Evolutionary conservation across 106 monocot genomes (phyloP).

Genomic region (Dioscorea zingiberensis): DNA sequence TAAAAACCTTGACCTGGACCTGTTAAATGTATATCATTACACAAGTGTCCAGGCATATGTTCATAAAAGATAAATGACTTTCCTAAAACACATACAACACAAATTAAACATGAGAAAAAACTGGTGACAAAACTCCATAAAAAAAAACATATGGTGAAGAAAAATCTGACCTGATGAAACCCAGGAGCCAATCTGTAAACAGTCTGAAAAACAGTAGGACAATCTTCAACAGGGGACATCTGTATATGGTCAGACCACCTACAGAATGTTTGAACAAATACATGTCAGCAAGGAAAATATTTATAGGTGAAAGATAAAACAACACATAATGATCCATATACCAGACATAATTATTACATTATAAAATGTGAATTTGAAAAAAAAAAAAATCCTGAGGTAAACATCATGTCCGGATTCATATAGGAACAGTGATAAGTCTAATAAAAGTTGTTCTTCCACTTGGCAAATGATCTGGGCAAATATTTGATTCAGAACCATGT

Average conservation of each 20-base stretch:
- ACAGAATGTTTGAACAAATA: slow-evolving; percentile 6
- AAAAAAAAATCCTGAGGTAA: neutral
- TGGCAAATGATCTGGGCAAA: too few species aligned
- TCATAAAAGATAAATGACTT: too few species aligned
- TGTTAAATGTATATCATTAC: too few species aligned
- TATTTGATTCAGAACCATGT: too few species aligned
- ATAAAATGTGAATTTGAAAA: neutral
- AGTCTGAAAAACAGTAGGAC: slow-evolving; percentile 78
- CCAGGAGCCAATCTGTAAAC: slow-evolving; percentile 71
- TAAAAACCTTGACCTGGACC: too few species aligned
- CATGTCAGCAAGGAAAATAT: neutral
- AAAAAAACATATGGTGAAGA: neutral
- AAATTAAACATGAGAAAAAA: too few species aligned
- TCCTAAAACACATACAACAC: too few species aligned
- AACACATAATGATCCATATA: neutral
- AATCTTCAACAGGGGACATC: slow-evolving; percentile 86
- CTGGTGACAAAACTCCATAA: too few species aligned
- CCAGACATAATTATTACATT: neutral
- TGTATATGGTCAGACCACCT: slow-evolving; percentile 87
- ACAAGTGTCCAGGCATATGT: too few species aligned
- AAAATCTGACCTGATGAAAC: slow-evolving; percentile 53
- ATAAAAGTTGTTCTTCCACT: neutral
- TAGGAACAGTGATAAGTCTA: neutral
- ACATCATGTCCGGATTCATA: neutral
- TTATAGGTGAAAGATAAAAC: neutral